A percentile compares a stretch with the other conserved stretches of the same genome.
phyloP scores from a whole-genome alignment of 768 basidiomycete genomes.

The Tylopilus intermedius region DNA sequence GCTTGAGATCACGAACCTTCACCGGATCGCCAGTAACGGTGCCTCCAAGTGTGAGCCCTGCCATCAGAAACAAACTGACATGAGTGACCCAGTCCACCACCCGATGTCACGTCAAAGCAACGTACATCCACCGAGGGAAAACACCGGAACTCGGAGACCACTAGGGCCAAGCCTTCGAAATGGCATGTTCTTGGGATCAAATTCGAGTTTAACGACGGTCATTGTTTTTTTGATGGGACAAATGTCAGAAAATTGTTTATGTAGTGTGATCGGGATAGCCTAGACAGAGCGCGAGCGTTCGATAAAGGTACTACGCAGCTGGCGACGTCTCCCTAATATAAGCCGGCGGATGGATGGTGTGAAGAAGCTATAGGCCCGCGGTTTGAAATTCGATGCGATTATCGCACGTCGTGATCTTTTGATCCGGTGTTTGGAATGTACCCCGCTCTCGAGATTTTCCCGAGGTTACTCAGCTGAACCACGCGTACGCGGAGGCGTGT shows the following conservation, averaged over 20 bases:
- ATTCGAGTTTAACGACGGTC: constrained; percentile 4
- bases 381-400: background rate
- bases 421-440: background rate
- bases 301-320: background rate
- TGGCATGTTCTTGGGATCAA: constrained; percentile 7
- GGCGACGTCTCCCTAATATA: background rate
- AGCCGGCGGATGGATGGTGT: background rate
- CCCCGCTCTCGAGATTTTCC: background rate
- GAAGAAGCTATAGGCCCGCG: background rate
- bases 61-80: background rate
- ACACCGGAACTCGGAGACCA: constrained; percentile 6
- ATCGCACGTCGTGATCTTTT: background rate
- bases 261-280: background rate
- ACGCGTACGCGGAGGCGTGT: background rate
- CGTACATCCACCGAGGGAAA: constrained; percentile 10
- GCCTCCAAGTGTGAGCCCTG: constrained; percentile 10
- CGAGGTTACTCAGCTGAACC: background rate
- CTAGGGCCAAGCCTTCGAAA: constrained; percentile 7
- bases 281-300: background rate
- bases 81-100: background rate
- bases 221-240: background rate
- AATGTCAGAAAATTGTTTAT: background rate
- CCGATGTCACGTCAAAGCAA: background rate
- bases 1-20: constrained; percentile 2
- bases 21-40: constrained; percentile 5